These are phyloP conservation scores for Mycothermus thermophilus DNA, from an alignment of 495 filamentous ascomycete species.

Conservation along the genomic window DNA sequence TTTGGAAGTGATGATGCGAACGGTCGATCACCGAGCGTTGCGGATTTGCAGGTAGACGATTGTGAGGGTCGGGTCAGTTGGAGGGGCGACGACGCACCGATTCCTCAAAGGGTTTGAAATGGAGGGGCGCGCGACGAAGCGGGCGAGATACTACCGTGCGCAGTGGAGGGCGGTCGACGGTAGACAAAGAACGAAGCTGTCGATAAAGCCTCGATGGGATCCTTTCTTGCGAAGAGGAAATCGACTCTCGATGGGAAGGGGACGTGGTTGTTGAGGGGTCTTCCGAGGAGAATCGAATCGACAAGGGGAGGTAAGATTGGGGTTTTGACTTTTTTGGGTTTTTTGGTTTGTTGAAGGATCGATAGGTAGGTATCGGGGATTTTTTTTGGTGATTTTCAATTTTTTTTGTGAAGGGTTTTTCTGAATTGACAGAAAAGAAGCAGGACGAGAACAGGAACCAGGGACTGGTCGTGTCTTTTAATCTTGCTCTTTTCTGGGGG, in stretches of 20 bases:
- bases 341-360: constrained; percentile 9
- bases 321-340: constrained; percentile 14
- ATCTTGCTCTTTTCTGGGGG: constrained; percentile 24
- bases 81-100: constrained; percentile 11
- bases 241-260: constrained; percentile 6
- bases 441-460: constrained; percentile 20
- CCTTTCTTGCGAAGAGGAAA: constrained; percentile 10
- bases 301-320: constrained; percentile 1
- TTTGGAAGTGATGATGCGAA: too few relatives aligned
- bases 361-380: constrained; percentile 23
- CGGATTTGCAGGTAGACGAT: too few relatives aligned
- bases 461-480: constrained; percentile 18
- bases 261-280: constrained; percentile 11
- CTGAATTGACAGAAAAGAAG: constrained; percentile 18
- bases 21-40: too few relatives aligned
- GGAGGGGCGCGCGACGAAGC: constrained; percentile 4
- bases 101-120: constrained; percentile 4
- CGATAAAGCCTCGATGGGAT: constrained; percentile 4
- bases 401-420: constrained; percentile 32
- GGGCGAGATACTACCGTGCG: constrained; percentile 7
- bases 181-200: constrained; percentile 16
- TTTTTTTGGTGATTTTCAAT: constrained; percentile 35
- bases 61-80: constrained; percentile 1
- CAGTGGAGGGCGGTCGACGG: constrained; percentile 18
- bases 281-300: constrained; percentile 6